These are phyloP conservation scores for Microglena sp. DNA, from an alignment of 139 green algal species.

Conservation along the genomic window DNA sequence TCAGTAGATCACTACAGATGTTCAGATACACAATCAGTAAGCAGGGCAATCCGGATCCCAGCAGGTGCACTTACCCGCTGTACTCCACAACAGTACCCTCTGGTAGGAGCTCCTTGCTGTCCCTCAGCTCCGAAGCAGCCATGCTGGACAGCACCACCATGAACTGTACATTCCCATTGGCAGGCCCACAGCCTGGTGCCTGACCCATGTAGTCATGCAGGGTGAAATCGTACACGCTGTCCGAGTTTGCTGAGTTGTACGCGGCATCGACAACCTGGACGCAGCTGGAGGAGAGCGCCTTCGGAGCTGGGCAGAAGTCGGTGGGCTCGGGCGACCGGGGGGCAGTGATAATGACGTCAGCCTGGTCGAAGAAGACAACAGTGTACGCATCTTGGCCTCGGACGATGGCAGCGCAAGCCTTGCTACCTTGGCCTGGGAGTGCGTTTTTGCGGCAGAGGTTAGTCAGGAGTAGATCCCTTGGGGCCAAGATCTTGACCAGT, in stretches of 20 bases:
- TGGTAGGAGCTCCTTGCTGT: not conserved
- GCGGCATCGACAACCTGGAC: not conserved
- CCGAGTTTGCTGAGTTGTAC: slow-evolving; percentile 11
- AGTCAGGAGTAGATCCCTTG: too few relatives aligned
- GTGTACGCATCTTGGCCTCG: slow-evolving; percentile 2
- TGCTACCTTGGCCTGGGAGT: slow-evolving; percentile 15
- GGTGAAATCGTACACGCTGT: too few relatives aligned
- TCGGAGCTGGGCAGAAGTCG: not conserved
- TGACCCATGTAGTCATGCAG: too few relatives aligned
- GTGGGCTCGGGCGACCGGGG: not conserved
- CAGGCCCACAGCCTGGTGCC: too few relatives aligned
- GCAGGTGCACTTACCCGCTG: not conserved
- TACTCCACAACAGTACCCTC: not conserved
- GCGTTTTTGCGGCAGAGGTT: slow-evolving; percentile 18
- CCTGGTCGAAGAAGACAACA: slow-evolving; percentile 19
- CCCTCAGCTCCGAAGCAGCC: too few relatives aligned
- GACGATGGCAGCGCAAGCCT: slow-evolving; percentile 17
- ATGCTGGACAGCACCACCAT: not conserved
- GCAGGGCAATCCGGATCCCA: not conserved
- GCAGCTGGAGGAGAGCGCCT: slow-evolving; percentile 15
- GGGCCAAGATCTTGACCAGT: too few relatives aligned
- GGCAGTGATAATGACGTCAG: slow-evolving; percentile 13
- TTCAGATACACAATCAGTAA: not conserved
- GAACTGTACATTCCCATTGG: not conserved
- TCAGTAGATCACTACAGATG: too few relatives aligned